Evolutionary conservation across 2,329 filamentous ascomycete genomes (phyloP).

Genomic region (Pseudogymnoascus sp.): DNA sequence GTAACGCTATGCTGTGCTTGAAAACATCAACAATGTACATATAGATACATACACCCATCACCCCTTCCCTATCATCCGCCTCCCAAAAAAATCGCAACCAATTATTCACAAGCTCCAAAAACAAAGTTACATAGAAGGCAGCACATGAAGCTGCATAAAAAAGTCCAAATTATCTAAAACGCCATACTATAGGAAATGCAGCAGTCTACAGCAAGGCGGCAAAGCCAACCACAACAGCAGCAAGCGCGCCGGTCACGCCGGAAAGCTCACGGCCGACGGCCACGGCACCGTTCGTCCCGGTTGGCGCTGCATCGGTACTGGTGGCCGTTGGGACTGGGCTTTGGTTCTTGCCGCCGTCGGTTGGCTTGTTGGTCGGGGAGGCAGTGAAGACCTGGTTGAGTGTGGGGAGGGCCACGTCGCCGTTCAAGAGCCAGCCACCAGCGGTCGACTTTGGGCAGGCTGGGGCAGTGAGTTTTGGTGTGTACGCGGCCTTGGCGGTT

Average conservation of each 20-base stretch:
- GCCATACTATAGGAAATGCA: background rate
- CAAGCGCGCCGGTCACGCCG: background rate
- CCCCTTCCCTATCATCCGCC: background rate
- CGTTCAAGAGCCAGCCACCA: slow-evolving; percentile 64
- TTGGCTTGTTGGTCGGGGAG: slow-evolving; percentile 13
- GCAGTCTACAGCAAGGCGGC: background rate
- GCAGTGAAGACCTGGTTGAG: slow-evolving; percentile 44
- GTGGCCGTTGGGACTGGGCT: background rate
- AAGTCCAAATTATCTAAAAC: background rate
- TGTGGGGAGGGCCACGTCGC: slow-evolving; percentile 59
- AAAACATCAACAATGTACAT: background rate
- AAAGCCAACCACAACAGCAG: background rate
- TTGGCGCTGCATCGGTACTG: background rate
- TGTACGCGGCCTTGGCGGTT: slow-evolving; percentile 57
- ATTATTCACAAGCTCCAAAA: background rate
- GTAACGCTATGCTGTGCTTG: background rate
- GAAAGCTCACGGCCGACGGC: background rate
- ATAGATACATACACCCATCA: background rate
- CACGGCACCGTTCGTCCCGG: background rate
- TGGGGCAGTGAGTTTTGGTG: slow-evolving; percentile 51
- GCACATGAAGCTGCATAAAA: background rate
- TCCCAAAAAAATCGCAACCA: background rate
- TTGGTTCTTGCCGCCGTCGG: background rate
- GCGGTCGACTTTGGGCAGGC: slow-evolving; percentile 62
- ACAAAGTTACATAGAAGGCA: slow-evolving; percentile 9